Percentiles rank a stretch among this genome's conserved stretches.
phyloP scores from a whole-genome alignment of 805 yeast species.

The Monosporozyma servazzii region DNA sequence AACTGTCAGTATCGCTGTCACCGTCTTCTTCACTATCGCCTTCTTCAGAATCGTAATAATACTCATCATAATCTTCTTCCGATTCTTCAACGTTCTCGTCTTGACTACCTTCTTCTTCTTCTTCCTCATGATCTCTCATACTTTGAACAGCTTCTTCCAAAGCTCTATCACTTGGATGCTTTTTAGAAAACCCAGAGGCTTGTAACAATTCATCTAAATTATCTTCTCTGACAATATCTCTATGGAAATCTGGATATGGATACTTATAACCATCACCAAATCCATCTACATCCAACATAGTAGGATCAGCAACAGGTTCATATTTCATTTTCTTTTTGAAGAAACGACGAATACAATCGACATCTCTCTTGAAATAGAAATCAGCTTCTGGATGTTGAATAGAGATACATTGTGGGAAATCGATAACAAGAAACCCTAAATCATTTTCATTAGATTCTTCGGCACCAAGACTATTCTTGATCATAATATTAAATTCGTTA shows the following conservation, averaged over 20 bases:
- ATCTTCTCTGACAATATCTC: constrained; percentile 63
- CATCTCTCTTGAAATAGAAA: constrained; percentile 83
- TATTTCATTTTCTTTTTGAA: constrained; percentile 73
- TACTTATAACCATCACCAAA: constrained; percentile 71
- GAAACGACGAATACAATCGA: constrained; percentile 77
- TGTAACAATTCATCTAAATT: constrained; percentile 77
- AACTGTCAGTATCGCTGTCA: constrained; percentile 28
- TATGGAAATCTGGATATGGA: constrained; percentile 67
- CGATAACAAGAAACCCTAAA: constrained; percentile 79
- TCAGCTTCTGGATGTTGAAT: constrained; percentile 86
- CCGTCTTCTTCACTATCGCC: constrained; percentile 27
- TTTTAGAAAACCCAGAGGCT: constrained; percentile 76
- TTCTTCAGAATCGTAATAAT: constrained; percentile 21
- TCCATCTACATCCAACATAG: constrained; percentile 72
- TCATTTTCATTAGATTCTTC: constrained; percentile 39
- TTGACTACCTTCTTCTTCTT: constrained; percentile 26
- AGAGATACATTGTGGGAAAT: constrained; percentile 96
- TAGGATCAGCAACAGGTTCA: constrained; percentile 54
- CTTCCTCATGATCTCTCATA: constrained; percentile 42
- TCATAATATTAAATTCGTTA: constrained; percentile 91
- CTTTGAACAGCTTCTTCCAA: constrained; percentile 66
- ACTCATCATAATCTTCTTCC: constrained; percentile 31
- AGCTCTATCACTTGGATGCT: constrained; percentile 46
- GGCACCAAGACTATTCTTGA: constrained; percentile 45
- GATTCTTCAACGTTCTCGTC: constrained; percentile 51